phyloP scores from a whole-genome alignment of 1,284 basidiomycete genomes.

The Sporisorium iseilematis-ciliati region DNA sequence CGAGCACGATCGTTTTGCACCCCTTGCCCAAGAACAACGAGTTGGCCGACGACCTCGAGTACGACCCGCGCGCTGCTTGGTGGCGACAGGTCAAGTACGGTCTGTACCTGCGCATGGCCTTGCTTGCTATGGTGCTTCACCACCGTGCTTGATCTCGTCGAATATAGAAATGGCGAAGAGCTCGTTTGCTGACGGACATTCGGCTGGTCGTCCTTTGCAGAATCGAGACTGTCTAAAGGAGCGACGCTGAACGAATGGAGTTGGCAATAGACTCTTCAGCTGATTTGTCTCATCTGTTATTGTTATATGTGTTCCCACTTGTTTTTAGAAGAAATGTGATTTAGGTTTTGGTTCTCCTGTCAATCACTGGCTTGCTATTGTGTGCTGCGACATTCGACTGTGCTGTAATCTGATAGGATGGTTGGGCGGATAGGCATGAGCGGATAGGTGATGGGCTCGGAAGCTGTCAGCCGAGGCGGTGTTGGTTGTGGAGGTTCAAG shows the following conservation, averaged over 20 bases:
- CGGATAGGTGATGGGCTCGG: neutral
- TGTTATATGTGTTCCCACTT: neutral
- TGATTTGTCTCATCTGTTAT: neutral
- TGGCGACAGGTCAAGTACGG: slow-evolving; percentile 99
- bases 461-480: neutral
- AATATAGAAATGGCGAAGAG: neutral
- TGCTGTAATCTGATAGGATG: slow-evolving; percentile 3
- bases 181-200: neutral
- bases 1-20: slow-evolving; percentile 98
- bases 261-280: neutral
- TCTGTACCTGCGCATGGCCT: slow-evolving; percentile 75
- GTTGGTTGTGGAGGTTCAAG: slow-evolving; percentile 6
- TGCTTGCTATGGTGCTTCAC: slow-evolving; percentile 65
- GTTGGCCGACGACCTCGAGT: slow-evolving; percentile 98
- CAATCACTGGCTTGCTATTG: neutral
- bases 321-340: slow-evolving; percentile 6
- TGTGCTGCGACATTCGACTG: neutral
- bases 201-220: neutral
- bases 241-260: neutral
- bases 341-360: neutral
- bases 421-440: neutral
- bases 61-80: slow-evolving; percentile 93
- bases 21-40: slow-evolving; percentile 94
- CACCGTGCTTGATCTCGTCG: slow-evolving; percentile 22
- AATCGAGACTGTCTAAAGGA: slow-evolving; percentile 18